These are phyloP conservation scores for Tephrocybe sp. DNA, from an alignment of 768 basidiomycete species.

Conservation along the genomic window DNA sequence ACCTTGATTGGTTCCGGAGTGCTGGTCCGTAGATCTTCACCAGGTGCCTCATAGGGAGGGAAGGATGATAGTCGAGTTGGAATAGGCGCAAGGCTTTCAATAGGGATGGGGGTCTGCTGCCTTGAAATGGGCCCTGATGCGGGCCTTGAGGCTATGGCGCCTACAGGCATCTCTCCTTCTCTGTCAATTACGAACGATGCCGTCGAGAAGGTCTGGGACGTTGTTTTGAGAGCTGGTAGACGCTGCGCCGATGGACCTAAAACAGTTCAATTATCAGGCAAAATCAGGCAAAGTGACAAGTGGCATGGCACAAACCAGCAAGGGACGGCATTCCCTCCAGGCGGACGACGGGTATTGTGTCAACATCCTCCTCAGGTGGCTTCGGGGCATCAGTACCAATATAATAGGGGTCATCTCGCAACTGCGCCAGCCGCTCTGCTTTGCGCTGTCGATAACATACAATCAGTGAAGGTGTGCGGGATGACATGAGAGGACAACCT, in stretches of 20 bases:
- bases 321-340: conserved; percentile 71
- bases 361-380: conserved; percentile 59
- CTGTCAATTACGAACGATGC: conserved; percentile 67
- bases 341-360: conserved; percentile 88
- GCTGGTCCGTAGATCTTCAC: conserved; percentile 44
- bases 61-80: conserved; percentile 41
- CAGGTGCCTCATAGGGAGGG: conserved; percentile 53
- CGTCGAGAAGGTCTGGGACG: conserved; percentile 38
- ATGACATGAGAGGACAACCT: conserved; percentile 42
- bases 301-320: conserved; percentile 23
- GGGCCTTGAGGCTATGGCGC: conserved; percentile 30
- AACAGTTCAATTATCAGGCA: neutral
- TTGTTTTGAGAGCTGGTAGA: conserved; percentile 45
- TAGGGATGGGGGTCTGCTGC: conserved; percentile 15
- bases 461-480: neutral
- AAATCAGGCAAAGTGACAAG: neutral
- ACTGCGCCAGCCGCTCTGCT: conserved; percentile 71
- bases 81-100: conserved; percentile 27
- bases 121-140: conserved; percentile 27
- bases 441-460: conserved; percentile 50
- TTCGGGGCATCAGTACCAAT: conserved; percentile 64
- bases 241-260: conserved; percentile 32
- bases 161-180: conserved; percentile 85
- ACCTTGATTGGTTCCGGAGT: conserved; percentile 77
- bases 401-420: conserved; percentile 91